These are phyloP conservation scores for Mycena rosella DNA, from an alignment of 768 basidiomycete species.

Conservation along the genomic window DNA sequence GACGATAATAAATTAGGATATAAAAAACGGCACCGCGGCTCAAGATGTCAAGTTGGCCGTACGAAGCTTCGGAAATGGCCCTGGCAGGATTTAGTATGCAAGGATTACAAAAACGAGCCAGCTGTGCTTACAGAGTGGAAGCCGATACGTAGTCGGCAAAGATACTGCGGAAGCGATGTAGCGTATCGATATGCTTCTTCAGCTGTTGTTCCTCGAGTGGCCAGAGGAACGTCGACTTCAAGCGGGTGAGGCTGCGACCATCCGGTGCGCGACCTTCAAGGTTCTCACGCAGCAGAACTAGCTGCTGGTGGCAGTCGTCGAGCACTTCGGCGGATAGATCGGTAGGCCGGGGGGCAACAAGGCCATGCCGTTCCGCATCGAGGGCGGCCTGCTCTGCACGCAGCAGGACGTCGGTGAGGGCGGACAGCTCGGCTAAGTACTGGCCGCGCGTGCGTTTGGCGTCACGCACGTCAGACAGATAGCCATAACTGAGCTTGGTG, in stretches of 20 bases:
- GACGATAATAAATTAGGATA: neutral
- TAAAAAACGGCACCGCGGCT: slow-evolving; percentile 8
- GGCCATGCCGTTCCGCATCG: neutral
- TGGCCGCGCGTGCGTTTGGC: slow-evolving; percentile 19
- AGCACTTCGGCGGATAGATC: slow-evolving; percentile 10
- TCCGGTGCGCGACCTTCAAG: neutral
- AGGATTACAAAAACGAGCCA: neutral
- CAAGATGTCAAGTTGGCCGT: neutral
- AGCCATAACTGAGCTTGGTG: slow-evolving; percentile 17
- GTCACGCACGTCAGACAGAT: slow-evolving; percentile 20
- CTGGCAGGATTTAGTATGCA: neutral
- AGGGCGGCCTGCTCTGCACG: slow-evolving; percentile 8
- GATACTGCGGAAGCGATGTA: slow-evolving; percentile 17
- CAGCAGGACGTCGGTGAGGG: slow-evolving; percentile 8
- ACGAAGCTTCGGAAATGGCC: slow-evolving; percentile 4
- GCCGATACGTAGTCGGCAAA: slow-evolving; percentile 17
- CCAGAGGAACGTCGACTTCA: slow-evolving; percentile 10
- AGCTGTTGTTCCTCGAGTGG: slow-evolving; percentile 17
- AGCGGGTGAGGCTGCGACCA: neutral
- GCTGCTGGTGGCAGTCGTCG: slow-evolving; percentile 13
- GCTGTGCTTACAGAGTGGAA: slow-evolving; percentile 6
- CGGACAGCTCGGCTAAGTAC: slow-evolving; percentile 16
- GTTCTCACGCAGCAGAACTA: neutral
- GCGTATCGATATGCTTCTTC: slow-evolving; percentile 19
- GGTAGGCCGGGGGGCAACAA: neutral